phyloP scores from a whole-genome alignment of 441 rosid species.

The Arabidopsis hybrid region DNA sequence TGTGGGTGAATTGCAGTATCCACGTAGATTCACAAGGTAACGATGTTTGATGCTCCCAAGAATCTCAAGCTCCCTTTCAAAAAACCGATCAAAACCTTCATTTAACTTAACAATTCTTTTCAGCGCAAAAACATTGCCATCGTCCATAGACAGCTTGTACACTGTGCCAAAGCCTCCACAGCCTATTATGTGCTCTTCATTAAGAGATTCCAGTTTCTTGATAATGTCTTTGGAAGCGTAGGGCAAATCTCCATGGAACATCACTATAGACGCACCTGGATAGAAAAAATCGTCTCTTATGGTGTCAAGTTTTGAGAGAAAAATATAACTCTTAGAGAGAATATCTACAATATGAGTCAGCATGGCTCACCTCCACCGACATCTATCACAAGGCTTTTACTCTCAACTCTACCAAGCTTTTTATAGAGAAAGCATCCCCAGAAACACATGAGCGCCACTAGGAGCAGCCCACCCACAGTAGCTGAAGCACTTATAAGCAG shows the following conservation, averaged over 20 bases:
- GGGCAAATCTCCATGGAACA: slow-evolving; percentile 99
- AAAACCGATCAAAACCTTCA: slow-evolving; percentile 95
- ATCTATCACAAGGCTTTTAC: slow-evolving; percentile 78
- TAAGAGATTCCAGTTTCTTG: slow-evolving; percentile 80
- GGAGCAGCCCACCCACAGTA: slow-evolving; percentile 92
- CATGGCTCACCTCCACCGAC: slow-evolving; percentile 75
- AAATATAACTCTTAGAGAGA: not conserved
- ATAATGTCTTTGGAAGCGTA: slow-evolving; percentile 94
- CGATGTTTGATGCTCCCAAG: slow-evolving; percentile 99
- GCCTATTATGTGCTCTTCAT: slow-evolving; percentile 89
- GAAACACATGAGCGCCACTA: slow-evolving; percentile 99
- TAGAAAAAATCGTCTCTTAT: not conserved
- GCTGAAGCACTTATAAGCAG: slow-evolving; percentile 92
- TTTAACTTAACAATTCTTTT: slow-evolving; percentile 89
- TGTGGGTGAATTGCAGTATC: slow-evolving; percentile 95
- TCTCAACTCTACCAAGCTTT: slow-evolving; percentile 89
- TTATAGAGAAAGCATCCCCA: slow-evolving; percentile 99
- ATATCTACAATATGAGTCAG: slow-evolving; percentile 4
- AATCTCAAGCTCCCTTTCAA: slow-evolving; percentile 96
- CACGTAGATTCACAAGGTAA: slow-evolving; percentile 92
- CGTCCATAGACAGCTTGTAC: slow-evolving; percentile 97
- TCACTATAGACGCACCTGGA: slow-evolving; percentile 92
- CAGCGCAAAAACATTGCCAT: slow-evolving; percentile 90
- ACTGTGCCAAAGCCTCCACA: slow-evolving; percentile 97
- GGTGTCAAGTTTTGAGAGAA: slow-evolving; percentile 1